Evolutionary conservation across 2,329 filamentous ascomycete species (phyloP), one percentile per base, ranked within the genome.

Genomic region (Trichoderma sp.): DNA sequence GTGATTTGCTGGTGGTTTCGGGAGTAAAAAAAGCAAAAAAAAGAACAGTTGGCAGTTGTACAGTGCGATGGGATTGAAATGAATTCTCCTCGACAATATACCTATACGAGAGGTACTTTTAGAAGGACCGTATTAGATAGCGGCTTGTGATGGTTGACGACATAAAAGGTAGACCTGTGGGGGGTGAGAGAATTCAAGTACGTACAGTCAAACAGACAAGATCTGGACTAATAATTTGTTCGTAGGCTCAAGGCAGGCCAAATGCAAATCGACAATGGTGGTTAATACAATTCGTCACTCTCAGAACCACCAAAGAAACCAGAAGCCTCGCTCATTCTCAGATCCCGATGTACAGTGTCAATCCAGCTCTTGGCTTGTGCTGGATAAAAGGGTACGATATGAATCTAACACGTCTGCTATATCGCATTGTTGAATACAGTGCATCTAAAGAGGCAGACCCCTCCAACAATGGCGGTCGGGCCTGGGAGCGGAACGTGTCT

Each of bases 1-100:
- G 74, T 75, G 73, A 74, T 77, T 78, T 78, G 73, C 50, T 70
- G 62, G 26, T 30, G 57, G 12, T 59, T 57, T 59, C 57, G 30
- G 57, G 57, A 13, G 57, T n/a, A 9, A 23, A 59, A 57, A 59
- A 23, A 57, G 17, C 12, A 39, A 36, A 32, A 34, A 59, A 47
- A 34, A 63, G 59, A 64, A 63, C 34, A 64, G 43, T 20, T 70
- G 68, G 47, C 58, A 9, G 61, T 23, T 64, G 59, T 70, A 74
- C 72, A 73, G 70, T 75, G 73, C 71, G 26, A 36, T 57, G 32
- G n/a, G 39, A 50, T 61, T 20, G 13, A 13, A 34, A 3, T n/a
- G 34, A 17, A 39, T 50, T 20, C n/a, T 20, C 20, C 43, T 50
- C n/a, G 43, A 50, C 43, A 11, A 47, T 20, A 47, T 50, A 43